Percentiles rank a stretch among this genome's conserved stretches.
Evolutionary conservation across 2,329 filamentous ascomycete genomes (phyloP).

Genomic region (Chrysoporthe cubensis): DNA sequence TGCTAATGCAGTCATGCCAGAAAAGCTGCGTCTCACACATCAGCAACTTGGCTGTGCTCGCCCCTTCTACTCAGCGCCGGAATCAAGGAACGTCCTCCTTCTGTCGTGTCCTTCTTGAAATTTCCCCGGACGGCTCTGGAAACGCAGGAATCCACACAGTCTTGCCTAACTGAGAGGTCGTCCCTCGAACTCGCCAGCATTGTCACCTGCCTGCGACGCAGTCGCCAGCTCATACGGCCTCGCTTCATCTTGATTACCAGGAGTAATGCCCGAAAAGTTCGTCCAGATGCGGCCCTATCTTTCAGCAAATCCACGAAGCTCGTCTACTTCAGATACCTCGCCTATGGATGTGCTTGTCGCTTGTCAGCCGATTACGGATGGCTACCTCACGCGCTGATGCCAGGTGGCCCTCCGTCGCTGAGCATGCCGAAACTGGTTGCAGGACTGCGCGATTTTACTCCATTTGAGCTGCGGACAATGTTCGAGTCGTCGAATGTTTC

Average conservation of each 20-base stretch:
- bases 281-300: not conserved
- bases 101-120: not conserved
- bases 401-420: not conserved
- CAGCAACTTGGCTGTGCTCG: not conserved
- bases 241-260: not conserved
- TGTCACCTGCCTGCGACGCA: not conserved
- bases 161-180: too few species aligned
- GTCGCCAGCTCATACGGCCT: not conserved
- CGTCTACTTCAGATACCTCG: not conserved
- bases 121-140: not conserved
- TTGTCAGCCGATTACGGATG: not conserved
- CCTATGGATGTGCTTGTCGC: not conserved
- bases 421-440: not conserved
- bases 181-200: not conserved
- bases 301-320: not conserved
- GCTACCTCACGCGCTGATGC: not conserved
- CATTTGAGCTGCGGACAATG: not conserved
- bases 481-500: not conserved
- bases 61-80: not conserved
- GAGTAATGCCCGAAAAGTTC: not conserved
- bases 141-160: not conserved
- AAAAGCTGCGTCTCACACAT: not conserved
- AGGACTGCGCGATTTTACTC: not conserved
- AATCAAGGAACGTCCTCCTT: not conserved
- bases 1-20: not conserved